A percentile compares a stretch with the other conserved stretches of the same genome.
phyloP scores from a whole-genome alignment of 495 filamentous ascomycete species.

The Hamigera avellanea region DNA sequence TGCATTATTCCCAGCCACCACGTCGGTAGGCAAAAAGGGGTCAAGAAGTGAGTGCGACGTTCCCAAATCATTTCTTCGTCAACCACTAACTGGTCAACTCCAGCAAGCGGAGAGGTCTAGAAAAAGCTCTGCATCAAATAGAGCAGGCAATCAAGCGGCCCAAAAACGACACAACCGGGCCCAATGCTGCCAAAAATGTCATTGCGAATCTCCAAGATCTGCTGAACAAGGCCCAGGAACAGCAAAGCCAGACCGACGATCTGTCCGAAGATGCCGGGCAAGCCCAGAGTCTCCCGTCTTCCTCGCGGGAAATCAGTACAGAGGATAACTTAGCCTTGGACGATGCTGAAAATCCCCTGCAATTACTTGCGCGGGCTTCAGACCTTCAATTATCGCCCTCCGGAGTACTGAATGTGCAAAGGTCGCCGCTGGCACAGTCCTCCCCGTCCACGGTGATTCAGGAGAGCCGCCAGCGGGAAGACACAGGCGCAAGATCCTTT shows the following conservation, averaged over 20 bases:
- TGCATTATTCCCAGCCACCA: conserved; percentile 59
- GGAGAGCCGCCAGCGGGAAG: not conserved
- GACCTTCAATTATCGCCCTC: conserved; percentile 49
- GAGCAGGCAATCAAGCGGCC: conserved; percentile 60
- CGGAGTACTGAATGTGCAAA: conserved; percentile 8
- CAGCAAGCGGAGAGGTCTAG: conserved; percentile 61
- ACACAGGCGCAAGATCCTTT: conserved; percentile 32
- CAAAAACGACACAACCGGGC: conserved; percentile 31
- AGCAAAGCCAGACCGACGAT: conserved; percentile 18
- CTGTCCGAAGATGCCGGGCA: conserved; percentile 16
- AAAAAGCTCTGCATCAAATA: conserved; percentile 63
- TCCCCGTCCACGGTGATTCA: conserved; percentile 5
- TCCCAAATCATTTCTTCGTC: too few species aligned
- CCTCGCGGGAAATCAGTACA: conserved; percentile 15
- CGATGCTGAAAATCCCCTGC: conserved; percentile 63
- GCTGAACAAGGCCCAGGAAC: conserved; percentile 33
- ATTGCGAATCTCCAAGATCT: conserved; percentile 45
- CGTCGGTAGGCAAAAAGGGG: conserved; percentile 59
- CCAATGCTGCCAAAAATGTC: conserved; percentile 39
- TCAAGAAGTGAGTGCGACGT: conserved; percentile 49
- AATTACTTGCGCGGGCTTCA: conserved; percentile 57
- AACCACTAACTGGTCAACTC: too few species aligned
- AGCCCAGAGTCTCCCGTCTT: conserved; percentile 11
- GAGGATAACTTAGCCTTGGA: conserved; percentile 49
- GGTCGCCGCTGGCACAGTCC: conserved; percentile 7